phyloP scores from a whole-genome alignment of 208 protist genomes.

The Acanthamoeba lugdunensis region DNA sequence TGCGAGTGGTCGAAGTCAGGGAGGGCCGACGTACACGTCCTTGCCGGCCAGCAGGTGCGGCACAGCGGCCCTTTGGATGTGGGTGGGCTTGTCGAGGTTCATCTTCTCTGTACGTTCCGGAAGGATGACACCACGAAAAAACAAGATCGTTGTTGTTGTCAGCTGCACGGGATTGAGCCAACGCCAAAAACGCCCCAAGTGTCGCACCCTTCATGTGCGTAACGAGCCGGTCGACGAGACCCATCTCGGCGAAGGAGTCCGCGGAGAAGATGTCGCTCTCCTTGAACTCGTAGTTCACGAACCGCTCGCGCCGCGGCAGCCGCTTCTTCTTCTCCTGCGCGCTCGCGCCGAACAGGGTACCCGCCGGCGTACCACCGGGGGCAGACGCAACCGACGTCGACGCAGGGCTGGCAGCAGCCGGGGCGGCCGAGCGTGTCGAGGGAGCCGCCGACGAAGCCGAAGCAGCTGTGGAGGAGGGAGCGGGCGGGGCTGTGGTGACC shows the following conservation, averaged over 20 bases:
- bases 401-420: no score
- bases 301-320: background rate
- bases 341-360: background rate
- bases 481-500: background rate
- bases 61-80: conserved; percentile 62
- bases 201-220: conserved; percentile 43
- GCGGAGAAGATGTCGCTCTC: conserved; percentile 70
- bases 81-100: conserved; percentile 69
- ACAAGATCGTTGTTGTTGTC: no score
- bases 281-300: conserved; percentile 70
- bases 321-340: conserved; percentile 6
- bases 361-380: background rate
- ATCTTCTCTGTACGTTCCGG: conserved; percentile 37
- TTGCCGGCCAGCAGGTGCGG: conserved; percentile 63
- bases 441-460: background rate
- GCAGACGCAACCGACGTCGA: background rate
- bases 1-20: no score
- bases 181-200: background rate
- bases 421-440: background rate
- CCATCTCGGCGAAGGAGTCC: conserved; percentile 45
- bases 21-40: conserved; percentile 54
- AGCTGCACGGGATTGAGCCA: no score
- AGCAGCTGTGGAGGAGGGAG: background rate
- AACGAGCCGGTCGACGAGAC: background rate
- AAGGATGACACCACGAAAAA: background rate